Conservation (phyloP, 2,329 filamentous ascomycete species). For the Arthroderma uncinatum region DNA sequence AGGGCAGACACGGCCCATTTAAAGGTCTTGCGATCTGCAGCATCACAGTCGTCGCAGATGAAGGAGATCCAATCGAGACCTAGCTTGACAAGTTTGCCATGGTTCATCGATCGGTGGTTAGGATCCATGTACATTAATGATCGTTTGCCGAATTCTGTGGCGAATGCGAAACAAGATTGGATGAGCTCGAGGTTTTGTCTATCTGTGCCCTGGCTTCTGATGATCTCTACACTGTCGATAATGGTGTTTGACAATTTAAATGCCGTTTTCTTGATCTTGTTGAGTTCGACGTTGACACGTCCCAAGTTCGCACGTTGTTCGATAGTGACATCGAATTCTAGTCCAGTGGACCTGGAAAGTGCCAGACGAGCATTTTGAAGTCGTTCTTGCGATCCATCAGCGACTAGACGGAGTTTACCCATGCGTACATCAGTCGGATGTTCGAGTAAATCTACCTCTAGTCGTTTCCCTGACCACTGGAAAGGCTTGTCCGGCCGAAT, state of each 20-base stretch:
- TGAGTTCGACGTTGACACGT: conserved; percentile 80
- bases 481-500: conserved; percentile 69
- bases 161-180: conserved; percentile 95
- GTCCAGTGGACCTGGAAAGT: conserved; percentile 67
- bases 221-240: conserved; percentile 95
- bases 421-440: conserved; percentile 75
- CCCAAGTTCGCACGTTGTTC: conserved; percentile 89
- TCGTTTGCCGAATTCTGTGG: conserved; percentile 95
- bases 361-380: conserved; percentile 66
- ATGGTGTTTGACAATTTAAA: conserved; percentile 96
- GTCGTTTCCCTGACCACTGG: conserved; percentile 68
- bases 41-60: conserved; percentile 91
- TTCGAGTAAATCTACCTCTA: conserved; percentile 60
- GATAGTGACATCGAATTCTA: conserved; percentile 77
- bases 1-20: conserved; percentile 92
- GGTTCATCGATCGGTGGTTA: conserved; percentile 93
- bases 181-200: conserved; percentile 90
- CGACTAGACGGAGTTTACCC: conserved; percentile 76
- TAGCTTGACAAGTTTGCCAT: conserved; percentile 83
- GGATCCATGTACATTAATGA: conserved; percentile 92
- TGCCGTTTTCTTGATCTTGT: conserved; percentile 88
- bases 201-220: conserved; percentile 62
- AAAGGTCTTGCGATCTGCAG: conserved; percentile 90
- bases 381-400: conserved; percentile 70
- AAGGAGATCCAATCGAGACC: conserved; percentile 96